Evolutionary conservation across 345 rosid genomes (phyloP), one percentile per base, ranked within the genome.

Genomic region (Salix udensis): DNA sequence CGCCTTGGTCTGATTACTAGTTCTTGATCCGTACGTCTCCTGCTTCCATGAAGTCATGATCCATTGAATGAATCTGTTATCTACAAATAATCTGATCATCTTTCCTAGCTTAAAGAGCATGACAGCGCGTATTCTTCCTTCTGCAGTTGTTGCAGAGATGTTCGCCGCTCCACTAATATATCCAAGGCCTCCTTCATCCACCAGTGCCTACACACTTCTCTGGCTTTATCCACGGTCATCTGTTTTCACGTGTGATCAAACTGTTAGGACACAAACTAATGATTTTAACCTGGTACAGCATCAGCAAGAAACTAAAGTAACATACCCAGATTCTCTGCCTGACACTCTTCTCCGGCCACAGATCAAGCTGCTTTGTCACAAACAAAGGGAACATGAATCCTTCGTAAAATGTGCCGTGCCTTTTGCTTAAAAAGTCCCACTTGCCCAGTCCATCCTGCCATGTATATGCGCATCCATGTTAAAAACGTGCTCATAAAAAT

Each of bases 181-280:
- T 90, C 93, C 52, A 94, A 69, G 9, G 98, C 98, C 83, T 94
- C 98, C 70, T 89, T 92, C 98, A 94, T 92, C 98, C 98, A 94
- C 95, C 88, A 86, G 83, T 94, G 94, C 65, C 91, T 88, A 73
- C 97, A 93, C 14, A 76, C 91, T 77, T 91, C 91, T 78, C 95
- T 90, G 9, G 97, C 98, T 82, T 91, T 93, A 4, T 74, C 84
- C 40, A 85, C 87, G 61, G 76, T 73, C 93, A 91, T 83, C 97
- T 93, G 80, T 42, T 66, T n/a, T 23, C 26, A 58, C 28, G 64
- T 23, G 24, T 58, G 10, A 58, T 10, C 0, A 23, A 1, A n/a
- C 4, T 58, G 10, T 23, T 10, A 23, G 64, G 14, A 10, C 28
- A 2, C 6, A 58, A 23, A 58, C 23, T 9, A 23, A 2, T 42